Base-by-base conservation (phyloP, 2,329 filamentous ascomycete genomes). In the Penicillium sp. region DNA sequence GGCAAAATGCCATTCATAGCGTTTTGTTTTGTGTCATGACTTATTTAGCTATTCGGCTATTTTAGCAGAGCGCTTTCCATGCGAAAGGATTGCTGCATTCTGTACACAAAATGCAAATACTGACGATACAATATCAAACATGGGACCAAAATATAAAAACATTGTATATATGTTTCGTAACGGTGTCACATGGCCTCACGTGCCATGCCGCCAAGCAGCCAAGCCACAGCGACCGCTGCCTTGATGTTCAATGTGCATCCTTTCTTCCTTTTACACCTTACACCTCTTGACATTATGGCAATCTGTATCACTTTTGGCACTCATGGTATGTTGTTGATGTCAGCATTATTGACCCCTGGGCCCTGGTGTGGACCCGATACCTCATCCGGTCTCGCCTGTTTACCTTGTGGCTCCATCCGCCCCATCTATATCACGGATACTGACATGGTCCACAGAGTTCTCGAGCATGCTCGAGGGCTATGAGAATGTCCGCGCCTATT, bases 401-500 rank as follows among this genome's bases (percentile, higher is more conserved):
- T 55, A 53, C 41, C 20, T 43, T 40, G 22, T 47, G 28, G 40
- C 32, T 34, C 39, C 44, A 37, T 43, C 42, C 38, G 43, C 41
- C 35, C 45, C 42, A 45, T 40, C 22, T 48, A 40, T 42, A 49
- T 40, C 32, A 27, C 31, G 28, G 11, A 40, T 20, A 44, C 47
- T 56, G 47, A 62, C 52, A 10, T 44, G 50, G 28, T 43, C 6
- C 42, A 38, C 50, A 74, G 71, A 74, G 48, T 73, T 74, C 53
- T 68, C 69, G 2, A 69, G 65, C 29, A 66, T 63, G 51, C 63
- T 74, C 20, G 60, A 72, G 52, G 71, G 70, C n/a, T 73, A 72
- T 44, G 70, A 74, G 54, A 61, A 71, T 44, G 66, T 72, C 27
- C 68, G 70, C 38, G 71, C 71, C 34, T 71, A 72, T 55, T 74